Conservation (phyloP, 2,329 filamentous ascomycete species). For the Aspergillus japonicus region DNA sequence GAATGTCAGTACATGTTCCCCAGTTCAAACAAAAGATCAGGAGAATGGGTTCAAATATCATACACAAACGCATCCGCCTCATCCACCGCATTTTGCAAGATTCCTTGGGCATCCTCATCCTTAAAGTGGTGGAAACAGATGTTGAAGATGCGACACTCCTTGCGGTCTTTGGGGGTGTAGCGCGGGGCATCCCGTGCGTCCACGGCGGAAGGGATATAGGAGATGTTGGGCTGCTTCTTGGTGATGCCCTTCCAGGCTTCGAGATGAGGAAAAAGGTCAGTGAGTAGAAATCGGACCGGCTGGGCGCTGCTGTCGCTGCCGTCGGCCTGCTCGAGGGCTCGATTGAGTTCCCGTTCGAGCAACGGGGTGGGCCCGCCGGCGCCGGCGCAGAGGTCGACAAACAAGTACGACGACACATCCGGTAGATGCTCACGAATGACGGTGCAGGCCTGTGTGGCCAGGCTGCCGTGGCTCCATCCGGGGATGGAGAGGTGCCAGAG, state of each 20-base stretch:
- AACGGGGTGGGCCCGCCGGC: slow-evolving; percentile 68
- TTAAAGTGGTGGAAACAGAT: slow-evolving; percentile 76
- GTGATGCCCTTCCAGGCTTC: slow-evolving; percentile 58
- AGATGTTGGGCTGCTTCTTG: slow-evolving; percentile 55
- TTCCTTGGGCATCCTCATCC: slow-evolving; percentile 59
- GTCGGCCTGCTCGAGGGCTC: slow-evolving; percentile 21
- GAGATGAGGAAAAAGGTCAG: slow-evolving; percentile 65
- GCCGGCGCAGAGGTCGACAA: slow-evolving; percentile 75
- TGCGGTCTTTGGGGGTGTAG: slow-evolving; percentile 50
- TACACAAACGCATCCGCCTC: slow-evolving; percentile 28
- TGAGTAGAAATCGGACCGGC: slow-evolving; percentile 60
- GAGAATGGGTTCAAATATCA: not conserved
- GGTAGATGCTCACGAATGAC: slow-evolving; percentile 38
- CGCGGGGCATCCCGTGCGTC: slow-evolving; percentile 54
- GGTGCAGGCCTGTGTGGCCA: slow-evolving; percentile 15
- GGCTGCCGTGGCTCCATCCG: slow-evolving; percentile 15
- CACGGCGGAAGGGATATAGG: slow-evolving; percentile 60
- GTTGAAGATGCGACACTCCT: slow-evolving; percentile 68
- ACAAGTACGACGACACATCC: slow-evolving; percentile 55
- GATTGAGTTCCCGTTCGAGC: slow-evolving; percentile 62
- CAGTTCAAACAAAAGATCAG: too few relatives aligned
- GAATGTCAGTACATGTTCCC: not conserved
- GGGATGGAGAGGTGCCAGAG: slow-evolving; percentile 25
- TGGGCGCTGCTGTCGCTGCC: slow-evolving; percentile 7
- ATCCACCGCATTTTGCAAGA: slow-evolving; percentile 54